Evolutionary conservation across 192 early-diverging fungal species (phyloP).

Genomic region (Dissophora globulifera): DNA sequence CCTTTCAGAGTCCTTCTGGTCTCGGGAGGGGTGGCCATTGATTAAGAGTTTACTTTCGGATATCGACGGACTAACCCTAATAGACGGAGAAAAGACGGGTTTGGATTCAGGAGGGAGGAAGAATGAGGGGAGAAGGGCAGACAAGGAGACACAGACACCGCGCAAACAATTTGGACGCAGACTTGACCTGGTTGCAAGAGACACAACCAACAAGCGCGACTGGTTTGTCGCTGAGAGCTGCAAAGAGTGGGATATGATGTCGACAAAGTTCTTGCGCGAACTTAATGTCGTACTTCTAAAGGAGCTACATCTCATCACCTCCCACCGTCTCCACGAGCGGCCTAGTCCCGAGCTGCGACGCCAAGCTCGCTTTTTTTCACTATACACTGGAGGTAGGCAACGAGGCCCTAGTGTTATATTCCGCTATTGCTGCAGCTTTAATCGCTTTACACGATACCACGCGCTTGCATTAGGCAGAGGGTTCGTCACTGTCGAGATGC

Average conservation of each 20-base stretch:
- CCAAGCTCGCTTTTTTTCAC: constrained; percentile 34
- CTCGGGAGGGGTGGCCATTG: constrained; percentile 33
- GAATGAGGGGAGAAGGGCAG: constrained; percentile 13
- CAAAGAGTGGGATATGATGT: constrained; percentile 49
- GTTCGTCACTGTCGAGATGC: no score
- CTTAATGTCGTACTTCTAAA: constrained; percentile 36
- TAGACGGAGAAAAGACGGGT: constrained; percentile 40
- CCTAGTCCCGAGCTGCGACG: constrained; percentile 7
- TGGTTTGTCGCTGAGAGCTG: constrained; percentile 38
- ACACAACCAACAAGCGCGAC: constrained; percentile 35
- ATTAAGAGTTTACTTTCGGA: constrained; percentile 43
- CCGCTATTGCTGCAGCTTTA: constrained; percentile 1
- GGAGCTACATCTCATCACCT: constrained; percentile 38
- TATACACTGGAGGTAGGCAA: constrained; percentile 49
- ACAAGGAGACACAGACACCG: constrained; percentile 14
- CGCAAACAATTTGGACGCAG: constrained; percentile 33
- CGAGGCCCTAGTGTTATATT: not conserved
- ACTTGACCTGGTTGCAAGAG: constrained; percentile 37
- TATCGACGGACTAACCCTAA: constrained; percentile 38
- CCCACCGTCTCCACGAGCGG: constrained; percentile 39
- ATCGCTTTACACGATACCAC: not conserved
- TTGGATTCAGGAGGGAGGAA: constrained; percentile 32
- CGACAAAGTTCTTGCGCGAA: constrained; percentile 39
- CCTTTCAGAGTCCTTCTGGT: constrained; percentile 42
- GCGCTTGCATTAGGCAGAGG: constrained; percentile 28